phyloP scores from a whole-genome alignment of 2,329 filamentous ascomycete genomes.

The Fusarium tjaetaba region DNA sequence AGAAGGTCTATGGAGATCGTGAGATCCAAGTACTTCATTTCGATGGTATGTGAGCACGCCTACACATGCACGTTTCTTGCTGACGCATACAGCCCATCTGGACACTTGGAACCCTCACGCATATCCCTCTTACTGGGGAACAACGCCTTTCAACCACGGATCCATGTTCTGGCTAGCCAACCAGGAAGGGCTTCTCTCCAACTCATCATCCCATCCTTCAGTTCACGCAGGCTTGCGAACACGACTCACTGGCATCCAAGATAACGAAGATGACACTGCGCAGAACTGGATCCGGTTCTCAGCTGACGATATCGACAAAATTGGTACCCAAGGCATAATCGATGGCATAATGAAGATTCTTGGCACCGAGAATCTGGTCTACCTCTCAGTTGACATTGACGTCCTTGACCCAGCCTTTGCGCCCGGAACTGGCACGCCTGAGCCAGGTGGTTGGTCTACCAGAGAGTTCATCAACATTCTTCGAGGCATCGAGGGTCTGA shows the following conservation, averaged over 20 bases:
- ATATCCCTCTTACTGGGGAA: conserved; percentile 79
- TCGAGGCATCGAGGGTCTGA: conserved; percentile 81
- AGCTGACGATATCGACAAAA: conserved; percentile 86
- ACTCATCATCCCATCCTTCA: conserved; percentile 72
- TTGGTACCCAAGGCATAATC: conserved; percentile 77
- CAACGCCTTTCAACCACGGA: conserved; percentile 79
- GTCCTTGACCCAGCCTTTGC: conserved; percentile 76
- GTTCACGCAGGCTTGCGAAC: conserved; percentile 88
- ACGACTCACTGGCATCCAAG: conserved; percentile 71
- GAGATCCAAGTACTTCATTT: conserved; percentile 76
- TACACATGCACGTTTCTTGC: background rate
- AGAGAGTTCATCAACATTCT: conserved; percentile 86
- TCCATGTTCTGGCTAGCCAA: conserved; percentile 92
- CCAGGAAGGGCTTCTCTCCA: conserved; percentile 80
- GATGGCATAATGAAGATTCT: conserved; percentile 75
- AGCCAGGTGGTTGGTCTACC: conserved; percentile 91
- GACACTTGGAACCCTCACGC: conserved; percentile 87
- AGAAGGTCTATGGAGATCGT: conserved; percentile 67
- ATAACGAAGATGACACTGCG: conserved; percentile 75
- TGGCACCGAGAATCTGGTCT: conserved; percentile 82
- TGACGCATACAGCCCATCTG: conserved; percentile 63
- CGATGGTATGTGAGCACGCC: conserved; percentile 54
- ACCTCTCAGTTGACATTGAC: conserved; percentile 84
- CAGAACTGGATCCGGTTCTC: conserved; percentile 84
- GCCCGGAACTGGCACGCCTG: conserved; percentile 87